phyloP scores from a whole-genome alignment of 208 protist genomes.

The Trypanosoma congolense region DNA sequence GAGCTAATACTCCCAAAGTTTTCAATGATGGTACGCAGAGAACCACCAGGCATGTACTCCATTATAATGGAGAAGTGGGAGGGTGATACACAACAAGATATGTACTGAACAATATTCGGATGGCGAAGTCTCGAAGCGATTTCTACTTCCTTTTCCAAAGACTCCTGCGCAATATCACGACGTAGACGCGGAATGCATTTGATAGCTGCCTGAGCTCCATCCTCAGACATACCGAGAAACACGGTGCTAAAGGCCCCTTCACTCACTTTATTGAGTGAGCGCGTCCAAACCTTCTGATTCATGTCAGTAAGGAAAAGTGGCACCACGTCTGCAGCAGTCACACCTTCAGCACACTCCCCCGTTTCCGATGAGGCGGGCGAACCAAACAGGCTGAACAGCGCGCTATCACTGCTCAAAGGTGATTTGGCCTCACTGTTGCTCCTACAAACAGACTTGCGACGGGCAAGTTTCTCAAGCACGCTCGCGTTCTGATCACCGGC shows the following conservation, averaged over 20 bases:
- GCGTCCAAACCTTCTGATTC: constrained; percentile 50
- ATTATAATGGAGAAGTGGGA: constrained; percentile 76
- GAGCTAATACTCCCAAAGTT: constrained; percentile 60
- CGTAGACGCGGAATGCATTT: constrained; percentile 67
- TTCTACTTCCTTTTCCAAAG: constrained; percentile 59
- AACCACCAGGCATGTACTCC: constrained; percentile 81
- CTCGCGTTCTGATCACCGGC: not conserved
- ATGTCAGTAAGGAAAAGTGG: constrained; percentile 52
- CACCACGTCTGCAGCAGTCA: constrained; percentile 26
- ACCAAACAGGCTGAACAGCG: constrained; percentile 19
- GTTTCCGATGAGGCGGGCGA: constrained; percentile 4
- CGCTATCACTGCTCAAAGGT: not conserved
- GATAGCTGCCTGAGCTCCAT: constrained; percentile 75
- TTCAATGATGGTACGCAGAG: constrained; percentile 61
- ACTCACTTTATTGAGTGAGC: constrained; percentile 56
- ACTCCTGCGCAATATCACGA: constrained; percentile 56
- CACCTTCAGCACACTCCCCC: constrained; percentile 10
- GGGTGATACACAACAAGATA: constrained; percentile 54
- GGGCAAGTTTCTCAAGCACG: not conserved
- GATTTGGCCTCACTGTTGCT: not conserved
- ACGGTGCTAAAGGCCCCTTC: constrained; percentile 65
- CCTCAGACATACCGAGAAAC: constrained; percentile 65
- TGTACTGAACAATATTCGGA: constrained; percentile 78
- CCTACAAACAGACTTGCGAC: not conserved
- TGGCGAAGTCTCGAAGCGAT: constrained; percentile 56